Percentiles rank a stretch among this genome's conserved stretches.
Evolutionary conservation across 805 yeast species (phyloP).

Genomic region (Cyberlindnera mrakii): DNA sequence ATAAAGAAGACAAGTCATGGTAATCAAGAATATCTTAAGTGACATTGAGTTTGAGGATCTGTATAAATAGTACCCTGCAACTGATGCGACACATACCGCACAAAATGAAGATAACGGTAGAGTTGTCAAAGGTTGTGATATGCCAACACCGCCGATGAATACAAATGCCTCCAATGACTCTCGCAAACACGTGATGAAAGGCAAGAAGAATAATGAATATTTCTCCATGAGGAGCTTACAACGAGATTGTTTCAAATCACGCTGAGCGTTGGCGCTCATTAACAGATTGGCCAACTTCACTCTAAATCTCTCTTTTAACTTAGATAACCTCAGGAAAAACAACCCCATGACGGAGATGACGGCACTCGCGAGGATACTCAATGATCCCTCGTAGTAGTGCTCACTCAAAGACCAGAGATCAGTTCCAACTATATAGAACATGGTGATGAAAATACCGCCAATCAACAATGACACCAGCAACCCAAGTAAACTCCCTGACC

Average conservation of each 20-base stretch:
- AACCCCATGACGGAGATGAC: conserved; percentile 85
- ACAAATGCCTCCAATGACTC: conserved; percentile 93
- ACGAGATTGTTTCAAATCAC: conserved; percentile 15
- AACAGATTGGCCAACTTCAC: conserved; percentile 45
- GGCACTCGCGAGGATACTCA: conserved; percentile 70
- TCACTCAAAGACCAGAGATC: conserved; percentile 87
- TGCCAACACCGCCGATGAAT: conserved; percentile 83
- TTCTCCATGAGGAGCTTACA: conserved; percentile 40
- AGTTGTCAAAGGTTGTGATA: conserved; percentile 60
- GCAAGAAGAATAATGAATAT: conserved; percentile 70
- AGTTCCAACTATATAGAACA: conserved; percentile 72
- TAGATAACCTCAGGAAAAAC: conserved; percentile 72
- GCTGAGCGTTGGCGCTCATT: conserved; percentile 9
- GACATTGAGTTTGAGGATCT: conserved; percentile 76
- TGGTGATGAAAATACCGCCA: conserved; percentile 63
- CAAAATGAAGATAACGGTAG: conserved; percentile 56
- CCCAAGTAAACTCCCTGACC: conserved; percentile 78
- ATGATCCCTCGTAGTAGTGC: conserved; percentile 82
- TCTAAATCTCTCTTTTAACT: conserved; percentile 78
- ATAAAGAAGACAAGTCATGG: conserved; percentile 75
- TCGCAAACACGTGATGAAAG: conserved; percentile 79
- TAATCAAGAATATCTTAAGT: conserved; percentile 64
- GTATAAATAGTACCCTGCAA: conserved; percentile 64
- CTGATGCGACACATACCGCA: conserved; percentile 54
- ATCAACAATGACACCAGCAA: conserved; percentile 60